Base-by-base conservation (phyloP, 2,329 filamentous ascomycete genomes). In the Epichloe uncinata region DNA sequence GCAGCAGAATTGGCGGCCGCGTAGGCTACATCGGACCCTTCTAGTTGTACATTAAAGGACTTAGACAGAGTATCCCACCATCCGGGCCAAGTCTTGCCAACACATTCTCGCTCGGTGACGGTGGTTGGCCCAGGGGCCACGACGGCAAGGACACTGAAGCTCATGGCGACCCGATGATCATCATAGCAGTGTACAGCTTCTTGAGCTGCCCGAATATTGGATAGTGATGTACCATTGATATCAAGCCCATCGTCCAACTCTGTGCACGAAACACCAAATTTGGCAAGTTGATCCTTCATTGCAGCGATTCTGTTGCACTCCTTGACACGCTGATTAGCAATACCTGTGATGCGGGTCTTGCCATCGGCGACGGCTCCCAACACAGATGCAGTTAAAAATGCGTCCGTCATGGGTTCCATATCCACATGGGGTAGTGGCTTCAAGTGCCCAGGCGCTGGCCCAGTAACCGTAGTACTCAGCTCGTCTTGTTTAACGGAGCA, bases 401-500 rank as follows among this genome's bases (percentile, higher is more conserved):
- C 93, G 67, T 98, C 93, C 0, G 93, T 98, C 93, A 98, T 98
- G 1, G 91, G 86, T 66, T 97, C 93, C 93, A 98, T 98, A 61
- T 98, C 90, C 30, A 98, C 82, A 52, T 91, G 84, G 16, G 81
- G 71, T 12, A 98, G 71, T 0, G 87, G 84, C 58, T 82, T 82
- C 38, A 98, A 71, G 15, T 76, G 69, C 11, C 93, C 91, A 50
- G 75, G 67, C 2, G 78, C 68, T n/a, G 93, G 93, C 1, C 93
- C 93, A 8, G 85, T 95, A 8, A 98, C 93, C 0, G 90, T 97
- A 1, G 93, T 98, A 1, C 90, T 94, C 16, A 77, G 81, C 49
- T 80, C 80, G 0, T 85, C 87, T 67, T 98, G 93, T 57, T 87
- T 75, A 5, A 98, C 93, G 3, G 73, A 77, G 68, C 93, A 98